Base-by-base conservation (phyloP, 1,139 yeast species). In the Geotrichum europaeum region DNA sequence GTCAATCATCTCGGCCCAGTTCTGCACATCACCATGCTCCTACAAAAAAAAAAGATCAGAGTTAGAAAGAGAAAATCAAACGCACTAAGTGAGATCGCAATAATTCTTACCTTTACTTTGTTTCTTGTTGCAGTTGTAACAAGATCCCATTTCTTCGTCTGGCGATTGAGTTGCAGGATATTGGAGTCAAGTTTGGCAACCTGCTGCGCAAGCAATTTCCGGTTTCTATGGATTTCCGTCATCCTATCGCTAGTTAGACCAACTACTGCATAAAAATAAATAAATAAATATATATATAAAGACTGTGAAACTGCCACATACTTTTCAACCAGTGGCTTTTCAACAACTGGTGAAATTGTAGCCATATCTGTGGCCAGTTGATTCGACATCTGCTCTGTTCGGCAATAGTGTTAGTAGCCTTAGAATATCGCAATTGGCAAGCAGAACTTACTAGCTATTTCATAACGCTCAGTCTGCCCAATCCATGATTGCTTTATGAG, bases 1-100 rank as follows among this genome's bases (percentile, higher is more conserved):
- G 67, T 82, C 85, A 1, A 81, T 67, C 51, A 75, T 64, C 66
- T 82, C 85, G 1, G 80, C 77, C 70, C 80, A 72, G 53, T 73
- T 70, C 67, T 81, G 85, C 10, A 81, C 70, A 49, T 68, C 70
- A 28, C 78, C 78, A 9, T 76, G 71, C 49, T 73, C 74, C 62
- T 58, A 57, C 13, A 5, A 45, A 24, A 49, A 5, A 10, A n/a
- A 24, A 24, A 28, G 34, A 32, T 24, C 18, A 18, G 13, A 49
- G 34, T 34, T 13, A 32, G 9, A 20, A 9, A 22, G 32, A 36
- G 10, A 24, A 20, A 7, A 28, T n/a, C 43, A 36, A 13, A 15
- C 2, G 6, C 15, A 36, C 6, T 6, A 36, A 36, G 32, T 7
- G 32, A 47, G 7, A 47, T 25, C 12, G 12, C 20, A 13, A 49